Conservation (phyloP, 345 rosid species). For the Syzygium oleosum region DNA sequence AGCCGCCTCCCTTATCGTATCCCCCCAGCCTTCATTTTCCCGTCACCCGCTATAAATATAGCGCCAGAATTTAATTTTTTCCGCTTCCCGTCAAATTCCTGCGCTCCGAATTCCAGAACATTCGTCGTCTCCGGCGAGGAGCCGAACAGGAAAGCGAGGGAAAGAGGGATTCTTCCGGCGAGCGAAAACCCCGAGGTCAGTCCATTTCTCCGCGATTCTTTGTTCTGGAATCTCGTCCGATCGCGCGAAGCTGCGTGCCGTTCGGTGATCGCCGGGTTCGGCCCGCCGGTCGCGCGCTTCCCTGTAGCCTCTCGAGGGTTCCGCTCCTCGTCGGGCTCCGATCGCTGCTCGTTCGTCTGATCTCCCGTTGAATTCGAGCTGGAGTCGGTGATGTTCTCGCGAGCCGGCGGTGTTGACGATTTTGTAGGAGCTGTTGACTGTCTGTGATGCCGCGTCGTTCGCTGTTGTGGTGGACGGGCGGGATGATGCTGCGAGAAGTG, state of each 20-base stretch:
- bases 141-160: not conserved
- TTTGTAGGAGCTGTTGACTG: not conserved
- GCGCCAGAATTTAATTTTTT: not conserved
- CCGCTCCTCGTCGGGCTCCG: not conserved
- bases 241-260: not conserved
- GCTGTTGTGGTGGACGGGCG: not conserved
- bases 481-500: not conserved
- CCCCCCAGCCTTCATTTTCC: not conserved
- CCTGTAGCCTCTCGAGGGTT: not conserved
- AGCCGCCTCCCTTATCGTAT: constrained; percentile 5
- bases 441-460: not conserved
- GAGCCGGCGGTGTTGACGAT: not conserved
- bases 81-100: not conserved
- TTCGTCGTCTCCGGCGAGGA: not conserved
- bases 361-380: not conserved
- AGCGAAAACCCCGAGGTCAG: not conserved
- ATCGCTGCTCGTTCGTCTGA: not conserved
- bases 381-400: not conserved
- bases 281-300: not conserved
- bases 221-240: not conserved
- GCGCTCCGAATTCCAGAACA: not conserved
- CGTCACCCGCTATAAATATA: not conserved
- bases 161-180: not conserved
- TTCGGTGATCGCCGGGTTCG: not conserved
- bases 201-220: not conserved